These are phyloP conservation scores for Ustilago esculenta DNA, from an alignment of 1,284 basidiomycete genomes.

Conservation along the genomic window DNA sequence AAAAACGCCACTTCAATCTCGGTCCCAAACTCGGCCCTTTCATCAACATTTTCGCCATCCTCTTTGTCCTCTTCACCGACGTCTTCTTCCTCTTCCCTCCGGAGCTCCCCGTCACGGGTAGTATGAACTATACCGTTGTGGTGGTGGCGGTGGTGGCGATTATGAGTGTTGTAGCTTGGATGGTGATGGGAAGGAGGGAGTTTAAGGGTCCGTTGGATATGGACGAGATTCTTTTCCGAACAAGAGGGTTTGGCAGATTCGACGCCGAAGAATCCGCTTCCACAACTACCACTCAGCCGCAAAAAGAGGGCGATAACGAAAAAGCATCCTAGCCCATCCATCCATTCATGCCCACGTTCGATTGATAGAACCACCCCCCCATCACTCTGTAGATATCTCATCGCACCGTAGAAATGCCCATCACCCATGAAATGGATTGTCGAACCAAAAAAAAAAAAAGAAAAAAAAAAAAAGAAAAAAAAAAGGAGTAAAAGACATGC, in stretches of 20 bases:
- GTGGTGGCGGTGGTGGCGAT: slow-evolving; percentile 49
- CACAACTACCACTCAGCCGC: no score
- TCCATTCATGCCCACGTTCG: no score
- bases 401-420: no score
- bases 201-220: slow-evolving; percentile 53
- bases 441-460: background rate
- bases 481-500: no score
- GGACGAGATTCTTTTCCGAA: slow-evolving; percentile 40
- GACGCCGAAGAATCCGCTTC: slow-evolving; percentile 8
- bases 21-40: slow-evolving; percentile 50
- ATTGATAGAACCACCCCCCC: no score
- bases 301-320: no score
- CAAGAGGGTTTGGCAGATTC: slow-evolving; percentile 24
- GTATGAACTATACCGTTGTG: slow-evolving; percentile 70
- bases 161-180: slow-evolving; percentile 42
- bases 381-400: no score
- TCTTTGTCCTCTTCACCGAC: slow-evolving; percentile 68
- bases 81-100: slow-evolving; percentile 71
- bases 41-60: slow-evolving; percentile 68
- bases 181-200: slow-evolving; percentile 32
- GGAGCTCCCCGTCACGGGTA: slow-evolving; percentile 67
- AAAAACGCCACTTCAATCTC: slow-evolving; percentile 26
- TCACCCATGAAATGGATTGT: no score
- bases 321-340: no score
- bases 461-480: background rate